These are phyloP conservation scores for Cercospora citrullina DNA, from an alignment of 2,329 filamentous ascomycete genomes.

Conservation along the genomic window DNA sequence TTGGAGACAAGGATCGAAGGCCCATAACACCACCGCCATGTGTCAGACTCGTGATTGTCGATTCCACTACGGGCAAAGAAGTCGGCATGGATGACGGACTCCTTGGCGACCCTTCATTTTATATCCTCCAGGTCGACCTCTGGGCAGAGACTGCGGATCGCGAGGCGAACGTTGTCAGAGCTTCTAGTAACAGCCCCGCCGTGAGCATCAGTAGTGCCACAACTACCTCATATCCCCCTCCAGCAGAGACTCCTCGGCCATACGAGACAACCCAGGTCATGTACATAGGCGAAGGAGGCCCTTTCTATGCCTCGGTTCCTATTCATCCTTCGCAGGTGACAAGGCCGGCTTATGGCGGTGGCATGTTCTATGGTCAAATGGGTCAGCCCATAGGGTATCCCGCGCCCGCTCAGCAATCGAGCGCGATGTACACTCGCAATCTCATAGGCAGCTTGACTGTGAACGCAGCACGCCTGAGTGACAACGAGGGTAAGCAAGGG, in stretches of 20 bases:
- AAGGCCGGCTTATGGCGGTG: constrained; percentile 20
- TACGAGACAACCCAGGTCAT: constrained; percentile 22
- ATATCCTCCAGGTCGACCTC: constrained; percentile 65
- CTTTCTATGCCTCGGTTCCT: constrained; percentile 28
- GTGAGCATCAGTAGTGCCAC: constrained; percentile 77
- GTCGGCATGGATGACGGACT: constrained; percentile 74
- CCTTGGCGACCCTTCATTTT: constrained; percentile 44
- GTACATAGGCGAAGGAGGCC: constrained; percentile 23
- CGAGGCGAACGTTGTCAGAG: constrained; percentile 69
- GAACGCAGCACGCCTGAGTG: constrained; percentile 80
- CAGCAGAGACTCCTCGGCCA: constrained; percentile 38
- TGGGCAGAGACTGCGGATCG: constrained; percentile 62
- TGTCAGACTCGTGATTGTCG: constrained; percentile 76
- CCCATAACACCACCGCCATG: constrained; percentile 96
- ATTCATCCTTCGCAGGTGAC: constrained; percentile 22
- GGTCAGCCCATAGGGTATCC: constrained; percentile 23
- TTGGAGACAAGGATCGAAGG: constrained; percentile 96
- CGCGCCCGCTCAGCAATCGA: constrained; percentile 49
- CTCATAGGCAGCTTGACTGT: constrained; percentile 89
- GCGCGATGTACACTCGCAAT: constrained; percentile 91
- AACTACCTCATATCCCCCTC: constrained; percentile 71
- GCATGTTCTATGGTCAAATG: constrained; percentile 26
- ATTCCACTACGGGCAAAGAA: constrained; percentile 73
- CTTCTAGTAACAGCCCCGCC: constrained; percentile 63
- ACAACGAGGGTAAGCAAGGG: constrained; percentile 76